Evolutionary conservation across 106 monocot species (phyloP).

Genomic region (Acanthochlamys bracteata): DNA sequence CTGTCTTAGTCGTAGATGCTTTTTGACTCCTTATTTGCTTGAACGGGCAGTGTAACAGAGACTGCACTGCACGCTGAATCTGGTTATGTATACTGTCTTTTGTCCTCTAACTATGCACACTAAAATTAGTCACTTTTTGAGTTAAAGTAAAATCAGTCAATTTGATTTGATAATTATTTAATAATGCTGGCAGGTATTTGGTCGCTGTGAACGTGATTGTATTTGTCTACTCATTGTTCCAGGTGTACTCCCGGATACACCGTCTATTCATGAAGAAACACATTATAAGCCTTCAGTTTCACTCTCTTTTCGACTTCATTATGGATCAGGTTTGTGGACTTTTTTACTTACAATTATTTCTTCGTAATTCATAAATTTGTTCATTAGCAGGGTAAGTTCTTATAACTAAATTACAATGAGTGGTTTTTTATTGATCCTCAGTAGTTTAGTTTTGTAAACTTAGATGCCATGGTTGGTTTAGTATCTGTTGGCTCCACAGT

Average conservation of each 20-base stretch:
- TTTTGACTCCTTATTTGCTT: too few relatives aligned
- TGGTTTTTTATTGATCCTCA: too few relatives aligned
- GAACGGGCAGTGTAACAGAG: too few relatives aligned
- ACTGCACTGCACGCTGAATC: too few relatives aligned
- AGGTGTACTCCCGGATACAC: slow-evolving; percentile 33
- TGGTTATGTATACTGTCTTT: neutral
- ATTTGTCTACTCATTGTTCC: slow-evolving; percentile 65
- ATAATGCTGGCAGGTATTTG: slow-evolving; percentile 43
- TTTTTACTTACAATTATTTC: too few relatives aligned
- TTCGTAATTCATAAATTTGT: too few relatives aligned
- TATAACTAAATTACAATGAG: too few relatives aligned
- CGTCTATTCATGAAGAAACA: slow-evolving; percentile 23
- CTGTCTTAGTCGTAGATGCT: too few relatives aligned
- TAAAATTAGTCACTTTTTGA: neutral
- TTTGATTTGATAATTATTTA: neutral
- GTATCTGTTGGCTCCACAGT: too few relatives aligned
- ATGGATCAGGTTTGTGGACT: slow-evolving; percentile 66
- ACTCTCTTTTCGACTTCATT: slow-evolving; percentile 46
- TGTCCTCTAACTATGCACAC: neutral
- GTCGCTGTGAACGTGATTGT: slow-evolving; percentile 52
- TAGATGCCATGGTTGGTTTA: too few relatives aligned
- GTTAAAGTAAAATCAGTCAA: neutral
- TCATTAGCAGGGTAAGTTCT: too few relatives aligned
- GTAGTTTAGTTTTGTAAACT: too few relatives aligned
- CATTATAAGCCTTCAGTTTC: slow-evolving; percentile 27